Conservation (phyloP, 768 basidiomycete species). For the Auriscalpium microsporum region DNA sequence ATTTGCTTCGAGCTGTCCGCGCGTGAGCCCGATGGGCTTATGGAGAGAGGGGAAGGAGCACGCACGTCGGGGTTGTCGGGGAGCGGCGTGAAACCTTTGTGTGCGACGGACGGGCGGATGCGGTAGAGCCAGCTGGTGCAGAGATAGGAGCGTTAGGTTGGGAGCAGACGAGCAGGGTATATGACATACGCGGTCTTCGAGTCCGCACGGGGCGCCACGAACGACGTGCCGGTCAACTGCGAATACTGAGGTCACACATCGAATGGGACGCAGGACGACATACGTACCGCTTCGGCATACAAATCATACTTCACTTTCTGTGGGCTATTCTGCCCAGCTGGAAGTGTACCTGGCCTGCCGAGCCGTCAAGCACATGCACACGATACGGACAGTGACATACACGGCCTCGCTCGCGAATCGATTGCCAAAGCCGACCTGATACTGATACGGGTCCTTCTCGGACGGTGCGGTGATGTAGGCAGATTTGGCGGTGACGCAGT, state of each 20-base stretch:
- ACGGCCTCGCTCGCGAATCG: slow-evolving; percentile 47
- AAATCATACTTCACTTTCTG: slow-evolving; percentile 57
- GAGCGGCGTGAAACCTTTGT: slow-evolving; percentile 48
- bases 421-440: slow-evolving; percentile 54
- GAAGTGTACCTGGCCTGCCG: slow-evolving; percentile 45
- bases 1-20: slow-evolving; percentile 46
- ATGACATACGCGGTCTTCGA: slow-evolving; percentile 41
- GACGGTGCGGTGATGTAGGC: slow-evolving; percentile 30
- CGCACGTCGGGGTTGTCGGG: slow-evolving; percentile 52
- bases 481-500: slow-evolving; percentile 29
- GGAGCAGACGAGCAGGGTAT: too few relatives aligned
- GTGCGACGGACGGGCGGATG: slow-evolving; percentile 60
- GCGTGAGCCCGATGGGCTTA: background rate
- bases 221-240: slow-evolving; percentile 54
- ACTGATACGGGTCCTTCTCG: slow-evolving; percentile 44
- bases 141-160: background rate
- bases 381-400: slow-evolving; percentile 24
- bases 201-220: slow-evolving; percentile 47
- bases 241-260: background rate
- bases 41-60: background rate
- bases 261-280: background rate
- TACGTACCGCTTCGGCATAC: slow-evolving; percentile 48
- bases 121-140: slow-evolving; percentile 51
- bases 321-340: slow-evolving; percentile 50
- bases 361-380: background rate